A percentile compares a stretch with the other conserved stretches of the same genome.
These are phyloP conservation scores for Cornus kousa DNA, from an alignment of 148 eudicot species.

Conservation along the genomic window DNA sequence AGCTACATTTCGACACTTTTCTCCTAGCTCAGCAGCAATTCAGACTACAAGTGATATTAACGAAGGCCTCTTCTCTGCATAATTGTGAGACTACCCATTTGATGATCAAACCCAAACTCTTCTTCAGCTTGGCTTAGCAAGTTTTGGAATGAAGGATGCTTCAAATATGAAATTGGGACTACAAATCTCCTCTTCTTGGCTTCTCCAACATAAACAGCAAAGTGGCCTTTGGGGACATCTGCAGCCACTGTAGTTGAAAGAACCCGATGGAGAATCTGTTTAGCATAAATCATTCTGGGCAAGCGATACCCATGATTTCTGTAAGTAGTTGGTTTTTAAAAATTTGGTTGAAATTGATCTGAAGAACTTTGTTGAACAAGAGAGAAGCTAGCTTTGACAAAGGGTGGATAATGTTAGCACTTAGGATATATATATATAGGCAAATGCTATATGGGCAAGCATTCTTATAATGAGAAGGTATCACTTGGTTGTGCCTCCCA, in stretches of 20 bases:
- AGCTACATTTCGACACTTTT: not conserved
- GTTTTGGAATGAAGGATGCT: slow-evolving; percentile 42
- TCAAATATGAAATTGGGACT: slow-evolving; percentile 45
- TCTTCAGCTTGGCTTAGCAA: slow-evolving; percentile 44
- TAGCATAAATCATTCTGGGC: not conserved
- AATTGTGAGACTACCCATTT: slow-evolving; percentile 39
- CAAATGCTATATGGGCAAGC: too few relatives aligned
- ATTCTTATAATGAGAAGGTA: too few relatives aligned
- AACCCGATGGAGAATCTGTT: not conserved
- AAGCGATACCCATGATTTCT: slow-evolving; percentile 5
- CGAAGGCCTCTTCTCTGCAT: slow-evolving; percentile 37
- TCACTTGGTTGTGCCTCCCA: too few relatives aligned
- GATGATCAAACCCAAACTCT: slow-evolving; percentile 47
- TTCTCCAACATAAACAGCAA: slow-evolving; percentile 52
- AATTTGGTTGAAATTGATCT: too few relatives aligned
- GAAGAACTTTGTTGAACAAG: too few relatives aligned
- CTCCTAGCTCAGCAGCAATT: slow-evolving; percentile 2
- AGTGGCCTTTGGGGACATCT: slow-evolving; percentile 53
- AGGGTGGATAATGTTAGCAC: too few relatives aligned
- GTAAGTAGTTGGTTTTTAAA: too few relatives aligned
- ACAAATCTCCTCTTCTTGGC: slow-evolving; percentile 35
- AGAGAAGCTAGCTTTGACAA: too few relatives aligned
- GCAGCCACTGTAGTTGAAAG: not conserved
- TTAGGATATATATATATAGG: too few relatives aligned
- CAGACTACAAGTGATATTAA: slow-evolving; percentile 28